Conservation (phyloP, 352 stramenopile genomes). For the Pythium rishiriense region DNA sequence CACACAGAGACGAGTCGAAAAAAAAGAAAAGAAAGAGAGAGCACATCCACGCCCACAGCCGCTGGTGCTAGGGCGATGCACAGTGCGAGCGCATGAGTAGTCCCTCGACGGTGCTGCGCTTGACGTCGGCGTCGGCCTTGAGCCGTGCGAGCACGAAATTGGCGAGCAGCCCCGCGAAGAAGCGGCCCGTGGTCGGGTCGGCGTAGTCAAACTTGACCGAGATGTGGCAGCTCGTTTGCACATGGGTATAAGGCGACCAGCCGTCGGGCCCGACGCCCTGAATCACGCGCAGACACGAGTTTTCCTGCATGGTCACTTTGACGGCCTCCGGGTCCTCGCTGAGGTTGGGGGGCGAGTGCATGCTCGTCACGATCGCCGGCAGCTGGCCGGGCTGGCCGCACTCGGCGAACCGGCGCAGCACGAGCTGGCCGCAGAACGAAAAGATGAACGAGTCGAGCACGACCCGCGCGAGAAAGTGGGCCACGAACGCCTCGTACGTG, state of each 20-base stretch:
- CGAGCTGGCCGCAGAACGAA: conserved; percentile 1
- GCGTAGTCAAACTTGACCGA: neutral
- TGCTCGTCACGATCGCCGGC: neutral
- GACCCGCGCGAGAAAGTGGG: neutral
- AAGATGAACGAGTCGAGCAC: neutral
- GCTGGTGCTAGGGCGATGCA: too few relatives aligned
- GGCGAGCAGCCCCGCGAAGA: neutral
- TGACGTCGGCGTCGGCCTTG: neutral
- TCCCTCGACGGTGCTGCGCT: neutral
- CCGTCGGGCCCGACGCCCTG: neutral
- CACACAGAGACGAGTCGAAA: too few relatives aligned
- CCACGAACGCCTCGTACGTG: conserved; percentile 3
- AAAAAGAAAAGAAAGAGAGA: too few relatives aligned
- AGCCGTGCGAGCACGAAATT: neutral
- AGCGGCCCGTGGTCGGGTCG: neutral
- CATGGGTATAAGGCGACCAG: neutral
- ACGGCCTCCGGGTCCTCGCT: neutral
- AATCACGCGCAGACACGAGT: neutral
- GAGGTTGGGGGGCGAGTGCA: neutral
- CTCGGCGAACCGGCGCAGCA: conserved; percentile 1
- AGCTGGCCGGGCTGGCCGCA: neutral
- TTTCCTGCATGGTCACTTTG: neutral
- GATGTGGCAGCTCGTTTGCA: neutral
- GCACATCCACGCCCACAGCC: too few relatives aligned
- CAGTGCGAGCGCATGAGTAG: neutral